Evolutionary conservation across 352 stramenopile species (phyloP), one percentile per base, ranked within the genome.

Genomic region (Aphanomyces invadans): DNA sequence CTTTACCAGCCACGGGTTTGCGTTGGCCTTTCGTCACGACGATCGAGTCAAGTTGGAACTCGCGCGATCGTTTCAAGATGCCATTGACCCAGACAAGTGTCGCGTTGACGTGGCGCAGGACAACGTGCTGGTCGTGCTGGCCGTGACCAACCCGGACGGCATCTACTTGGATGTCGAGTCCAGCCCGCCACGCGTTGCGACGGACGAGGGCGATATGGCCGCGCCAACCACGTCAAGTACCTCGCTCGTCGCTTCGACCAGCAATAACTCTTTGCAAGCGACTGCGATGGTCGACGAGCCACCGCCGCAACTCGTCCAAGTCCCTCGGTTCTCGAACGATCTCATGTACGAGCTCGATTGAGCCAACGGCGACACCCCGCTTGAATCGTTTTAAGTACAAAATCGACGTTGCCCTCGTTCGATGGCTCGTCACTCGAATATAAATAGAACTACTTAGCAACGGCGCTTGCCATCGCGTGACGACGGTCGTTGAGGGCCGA

Each of bases 21-120:
- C 11, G 42, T 31, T 63, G 25, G 11, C 23, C 3, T 63, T 63
- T 25, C 29, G 26, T 28, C 29, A 15, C 10, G 26, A 54, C 10
- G 21, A 54, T n/a, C 15, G 56, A 65, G 38, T 11, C 56, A 61
- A 29, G 21, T 65, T 52, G 21, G 17, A 52, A 21, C 28, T 52
- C 17, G 23, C 17, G 0, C 12, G 28, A n/a, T 26, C 32, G 10
- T 65, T 65, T 55, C 15, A 52, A 19, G 12, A 65, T 9, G 7
- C 17, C 0, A 33, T 65, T 19, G 46, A 21, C 15, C 59, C 59
- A 19, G 42, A 4, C 2, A 36, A 33, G 26, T 65, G 59, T 31
- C 29, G 19, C 10, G 59, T 65, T 12, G 36, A 49, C n/a, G 31
- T 48, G 28, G 59, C 59, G n/a, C 19, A 65, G 2, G 59, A 65